Conservation (phyloP, 139 green algal species). For the Chlamydomonas sphaeroides region DNA sequence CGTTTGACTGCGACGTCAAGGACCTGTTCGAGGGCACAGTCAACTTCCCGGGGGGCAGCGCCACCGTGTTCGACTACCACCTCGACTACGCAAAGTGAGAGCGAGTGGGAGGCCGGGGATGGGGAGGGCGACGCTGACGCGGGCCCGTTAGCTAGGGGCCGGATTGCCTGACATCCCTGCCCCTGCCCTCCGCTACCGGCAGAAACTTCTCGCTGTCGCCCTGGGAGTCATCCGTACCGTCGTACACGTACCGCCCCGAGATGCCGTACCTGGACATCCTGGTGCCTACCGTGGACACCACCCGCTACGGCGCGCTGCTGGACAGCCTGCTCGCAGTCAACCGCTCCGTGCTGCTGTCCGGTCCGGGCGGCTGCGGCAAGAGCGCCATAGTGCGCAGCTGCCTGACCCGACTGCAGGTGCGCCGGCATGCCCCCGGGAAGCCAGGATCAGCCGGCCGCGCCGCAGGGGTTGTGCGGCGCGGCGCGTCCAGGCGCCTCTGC, state of each 20-base stretch:
- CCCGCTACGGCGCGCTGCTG: constrained; percentile 56
- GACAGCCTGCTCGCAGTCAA: constrained; percentile 45
- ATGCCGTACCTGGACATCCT: constrained; percentile 78
- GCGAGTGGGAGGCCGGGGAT: no score
- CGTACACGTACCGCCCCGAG: constrained; percentile 68
- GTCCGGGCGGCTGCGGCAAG: constrained; percentile 83
- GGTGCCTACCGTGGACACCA: constrained; percentile 85
- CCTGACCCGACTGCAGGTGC: constrained; percentile 23
- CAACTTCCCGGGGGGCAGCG: constrained; percentile 52
- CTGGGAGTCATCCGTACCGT: constrained; percentile 70
- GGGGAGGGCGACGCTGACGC: no score
- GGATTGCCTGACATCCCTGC: no score
- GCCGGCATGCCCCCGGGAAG: neutral
- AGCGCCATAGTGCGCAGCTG: constrained; percentile 60
- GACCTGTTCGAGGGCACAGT: constrained; percentile 54
- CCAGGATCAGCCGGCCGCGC: no score
- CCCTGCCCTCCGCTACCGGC: neutral
- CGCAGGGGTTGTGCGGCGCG: no score
- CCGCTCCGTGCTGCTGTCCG: constrained; percentile 58
- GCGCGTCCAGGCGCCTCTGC: no score
- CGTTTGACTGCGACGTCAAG: constrained; percentile 71
- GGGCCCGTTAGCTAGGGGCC: no score
- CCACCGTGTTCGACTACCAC: constrained; percentile 82
- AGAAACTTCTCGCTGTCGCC: constrained; percentile 44
- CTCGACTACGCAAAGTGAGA: constrained; percentile 57